Percentiles rank a stretch among this genome's conserved stretches.
Evolutionary conservation across 331 rosid genomes (phyloP).

Genomic region (Pyrus hybrid): DNA sequence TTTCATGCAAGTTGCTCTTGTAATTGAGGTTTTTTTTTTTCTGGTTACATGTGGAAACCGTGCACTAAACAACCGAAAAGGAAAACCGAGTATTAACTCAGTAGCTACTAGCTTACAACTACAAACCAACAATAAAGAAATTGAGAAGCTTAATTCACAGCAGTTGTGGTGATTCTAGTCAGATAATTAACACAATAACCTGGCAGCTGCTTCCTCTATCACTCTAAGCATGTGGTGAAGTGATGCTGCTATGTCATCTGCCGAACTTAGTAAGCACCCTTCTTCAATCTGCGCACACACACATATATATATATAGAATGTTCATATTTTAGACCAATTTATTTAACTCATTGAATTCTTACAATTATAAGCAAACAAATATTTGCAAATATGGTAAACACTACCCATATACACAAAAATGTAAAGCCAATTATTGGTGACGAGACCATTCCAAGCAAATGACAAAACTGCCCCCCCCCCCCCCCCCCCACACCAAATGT

Average conservation of each 20-base stretch:
- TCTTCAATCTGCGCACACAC: slow-evolving; percentile 65
- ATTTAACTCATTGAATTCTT: background rate
- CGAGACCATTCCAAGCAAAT: background rate
- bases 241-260: slow-evolving; percentile 76
- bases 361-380: background rate
- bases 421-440: slow-evolving; percentile 3
- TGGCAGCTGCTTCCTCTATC: slow-evolving; percentile 56
- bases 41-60: too few relatives aligned
- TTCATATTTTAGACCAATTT: slow-evolving; percentile 11
- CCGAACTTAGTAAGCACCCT: slow-evolving; percentile 68
- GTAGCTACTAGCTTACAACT: too few relatives aligned
- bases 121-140: background rate
- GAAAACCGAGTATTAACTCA: too few relatives aligned
- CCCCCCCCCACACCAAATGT: too few relatives aligned
- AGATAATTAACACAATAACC: slow-evolving; percentile 19
- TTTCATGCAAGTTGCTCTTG: too few relatives aligned
- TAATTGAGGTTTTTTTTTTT: too few relatives aligned
- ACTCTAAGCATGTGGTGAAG: slow-evolving; percentile 61
- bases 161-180: background rate
- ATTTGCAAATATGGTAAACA: background rate
- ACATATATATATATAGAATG: background rate
- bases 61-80: too few relatives aligned
- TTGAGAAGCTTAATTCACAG: background rate
- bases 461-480: background rate
- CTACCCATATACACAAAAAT: background rate